These are phyloP conservation scores for Purshia tridentata DNA, from an alignment of 306 rosid genomes.

Conservation along the genomic window DNA sequence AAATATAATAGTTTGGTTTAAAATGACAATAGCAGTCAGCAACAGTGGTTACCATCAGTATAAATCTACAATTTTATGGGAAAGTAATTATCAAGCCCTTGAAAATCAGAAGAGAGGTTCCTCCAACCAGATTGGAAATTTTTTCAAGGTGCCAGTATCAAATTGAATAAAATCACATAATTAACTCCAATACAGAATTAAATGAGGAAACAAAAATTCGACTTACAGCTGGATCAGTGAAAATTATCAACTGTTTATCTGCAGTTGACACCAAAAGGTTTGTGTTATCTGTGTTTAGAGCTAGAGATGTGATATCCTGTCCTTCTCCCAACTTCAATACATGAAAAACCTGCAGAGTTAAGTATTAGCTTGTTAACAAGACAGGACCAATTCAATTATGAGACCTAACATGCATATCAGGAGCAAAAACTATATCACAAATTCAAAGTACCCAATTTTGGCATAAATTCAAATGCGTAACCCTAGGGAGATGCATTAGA, in stretches of 20 bases:
- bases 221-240: conserved; percentile 95
- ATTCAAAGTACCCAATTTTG: conserved; percentile 1
- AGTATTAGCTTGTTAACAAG: conserved; percentile 13
- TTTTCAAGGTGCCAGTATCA: not conserved
- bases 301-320: conserved; percentile 86
- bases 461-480: not conserved
- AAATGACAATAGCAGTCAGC: not conserved
- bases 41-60: not conserved
- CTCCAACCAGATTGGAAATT: not conserved
- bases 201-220: conserved; percentile 13
- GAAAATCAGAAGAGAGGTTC: not conserved
- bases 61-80: not conserved
- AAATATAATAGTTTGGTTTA: conserved; percentile 1
- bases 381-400: conserved; percentile 8
- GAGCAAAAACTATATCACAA: conserved; percentile 5
- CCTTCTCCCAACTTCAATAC: conserved; percentile 61
- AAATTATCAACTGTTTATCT: conserved; percentile 77
- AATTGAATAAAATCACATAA: not conserved
- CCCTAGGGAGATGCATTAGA: not conserved
- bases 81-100: not conserved
- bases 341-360: conserved; percentile 70
- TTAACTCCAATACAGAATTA: not conserved
- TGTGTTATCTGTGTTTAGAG: conserved; percentile 79
- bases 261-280: conserved; percentile 89
- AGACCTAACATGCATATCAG: conserved; percentile 6